Evolutionary conservation across 2,329 filamentous ascomycete genomes (phyloP).

Genomic region (Graphium sp.): DNA sequence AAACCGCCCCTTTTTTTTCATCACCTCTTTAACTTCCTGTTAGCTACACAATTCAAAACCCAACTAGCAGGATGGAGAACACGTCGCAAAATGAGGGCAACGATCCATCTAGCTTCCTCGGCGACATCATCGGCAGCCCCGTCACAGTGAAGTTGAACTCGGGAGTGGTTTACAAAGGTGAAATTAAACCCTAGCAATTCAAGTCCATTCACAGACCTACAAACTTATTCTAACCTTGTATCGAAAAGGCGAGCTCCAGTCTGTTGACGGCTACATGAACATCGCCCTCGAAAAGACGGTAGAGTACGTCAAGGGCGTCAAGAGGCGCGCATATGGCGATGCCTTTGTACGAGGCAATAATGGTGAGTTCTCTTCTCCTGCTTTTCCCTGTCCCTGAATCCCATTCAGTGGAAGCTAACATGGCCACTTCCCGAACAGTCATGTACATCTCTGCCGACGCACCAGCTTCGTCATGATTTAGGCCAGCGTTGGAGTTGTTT

Average conservation of each 20-base stretch:
- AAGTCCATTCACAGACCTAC: constrained; percentile 2
- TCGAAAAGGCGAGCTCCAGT: constrained; percentile 69
- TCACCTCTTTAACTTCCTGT: neutral
- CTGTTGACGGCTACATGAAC: constrained; percentile 99
- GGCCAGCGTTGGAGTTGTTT: constrained; percentile 4
- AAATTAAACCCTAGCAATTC: constrained; percentile 7
- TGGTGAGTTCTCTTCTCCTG: constrained; percentile 33
- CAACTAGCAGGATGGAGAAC: constrained; percentile 80
- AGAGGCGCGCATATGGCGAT: constrained; percentile 76
- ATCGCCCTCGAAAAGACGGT: constrained; percentile 93
- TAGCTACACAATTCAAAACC: too few species aligned
- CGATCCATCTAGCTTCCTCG: constrained; percentile 84
- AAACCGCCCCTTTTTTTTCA: too few species aligned
- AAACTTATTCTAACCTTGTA: neutral
- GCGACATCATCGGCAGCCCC: constrained; percentile 83
- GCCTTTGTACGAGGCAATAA: constrained; percentile 95
- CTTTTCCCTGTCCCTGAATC: neutral
- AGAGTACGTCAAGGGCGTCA: constrained; percentile 74
- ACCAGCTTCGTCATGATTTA: constrained; percentile 11
- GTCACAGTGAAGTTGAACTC: constrained; percentile 97
- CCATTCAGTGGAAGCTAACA: neutral
- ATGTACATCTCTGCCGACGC: constrained; percentile 56
- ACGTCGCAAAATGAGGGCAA: constrained; percentile 53
- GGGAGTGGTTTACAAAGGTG: constrained; percentile 95
- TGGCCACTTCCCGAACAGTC: constrained; percentile 22